Base-by-base conservation (phyloP, 495 filamentous ascomycete species). In the Neurospora sp. region DNA sequence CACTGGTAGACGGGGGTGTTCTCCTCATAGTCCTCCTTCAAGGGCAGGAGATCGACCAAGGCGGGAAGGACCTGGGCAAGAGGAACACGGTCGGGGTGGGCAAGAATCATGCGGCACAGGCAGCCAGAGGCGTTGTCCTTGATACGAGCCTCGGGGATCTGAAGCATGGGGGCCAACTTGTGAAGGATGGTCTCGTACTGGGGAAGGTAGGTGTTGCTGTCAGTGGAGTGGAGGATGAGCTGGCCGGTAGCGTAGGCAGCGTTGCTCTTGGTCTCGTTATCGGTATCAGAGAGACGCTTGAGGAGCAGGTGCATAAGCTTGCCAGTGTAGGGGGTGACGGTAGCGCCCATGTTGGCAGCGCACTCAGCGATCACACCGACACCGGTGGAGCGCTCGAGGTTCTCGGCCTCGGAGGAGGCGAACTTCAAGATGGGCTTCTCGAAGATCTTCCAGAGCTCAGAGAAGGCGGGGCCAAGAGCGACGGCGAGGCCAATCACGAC, bases 11-110 rank as follows among this genome's bases (percentile, higher is more conserved):
- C 89, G 12, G 95, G 93, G 74, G 93, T 91, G 84, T 99, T 98
- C 88, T 99, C 96, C 82, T 97, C 94, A 75, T 88, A 98, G 81
- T 99, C 96, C 77, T 97, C 95, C 84, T 92, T 94, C 77, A 98
- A 84, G 37, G 96, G 96, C 66, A 99, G 86, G 14, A 96, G 86
- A 71, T 86, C 86, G 23, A 96, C 88, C 54, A 99, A 86, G 4
- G 88, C 90, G 35, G 95, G 94, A 2, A 99, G 87, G 23, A 97
- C 92, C 12, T 97, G 90, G 72, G 87, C 82, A 73, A 94, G 85
- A 6, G 95, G 95, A 8, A 98, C 89, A 71, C 88, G 88, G 69
- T 94, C 90, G 12, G 92, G 91, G 79, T 94, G 88, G 73, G 90
- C 90, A 79, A 92, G 87, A 80, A 98, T 97, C 93, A 99, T 95